These are phyloP conservation scores for Dryadomyces quercus-mongolicae DNA, from an alignment of 2,329 filamentous ascomycete species.

Conservation along the genomic window DNA sequence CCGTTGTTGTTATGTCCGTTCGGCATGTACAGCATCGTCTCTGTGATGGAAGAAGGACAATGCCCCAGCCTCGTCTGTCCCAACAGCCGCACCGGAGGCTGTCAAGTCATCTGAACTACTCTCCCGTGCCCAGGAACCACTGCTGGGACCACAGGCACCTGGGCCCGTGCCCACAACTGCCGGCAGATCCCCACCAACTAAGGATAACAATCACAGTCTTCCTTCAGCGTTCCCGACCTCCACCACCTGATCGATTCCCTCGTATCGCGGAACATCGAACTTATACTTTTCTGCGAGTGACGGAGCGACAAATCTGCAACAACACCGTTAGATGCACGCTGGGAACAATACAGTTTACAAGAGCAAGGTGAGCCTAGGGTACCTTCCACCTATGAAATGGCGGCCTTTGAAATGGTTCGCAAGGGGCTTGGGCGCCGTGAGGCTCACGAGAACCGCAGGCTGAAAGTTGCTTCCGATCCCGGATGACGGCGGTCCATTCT, in stretches of 20 bases:
- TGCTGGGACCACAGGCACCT: no score
- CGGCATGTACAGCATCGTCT: constrained; percentile 25
- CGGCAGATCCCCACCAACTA: no score
- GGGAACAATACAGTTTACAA: not conserved
- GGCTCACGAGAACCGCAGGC: constrained; percentile 68
- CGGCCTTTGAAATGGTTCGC: constrained; percentile 73
- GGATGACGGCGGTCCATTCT: constrained; percentile 64
- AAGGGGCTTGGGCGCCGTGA: constrained; percentile 89
- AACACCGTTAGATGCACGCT: not conserved
- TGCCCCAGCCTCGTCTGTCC: constrained; percentile 49
- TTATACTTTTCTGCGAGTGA: constrained; percentile 75
- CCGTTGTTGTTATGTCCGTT: constrained; percentile 34
- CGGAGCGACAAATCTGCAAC: constrained; percentile 60
- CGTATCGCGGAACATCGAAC: constrained; percentile 70
- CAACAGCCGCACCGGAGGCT: constrained; percentile 44
- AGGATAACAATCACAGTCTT: constrained; percentile 33
- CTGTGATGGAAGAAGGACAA: constrained; percentile 38
- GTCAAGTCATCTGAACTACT: constrained; percentile 39
- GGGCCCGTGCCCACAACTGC: no score
- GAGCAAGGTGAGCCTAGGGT: constrained; percentile 15
- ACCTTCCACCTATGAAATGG: constrained; percentile 85
- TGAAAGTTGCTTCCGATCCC: constrained; percentile 72
- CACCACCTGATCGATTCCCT: constrained; percentile 79
- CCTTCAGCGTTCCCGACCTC: constrained; percentile 48
- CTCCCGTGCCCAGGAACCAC: no score